These are phyloP conservation scores for Grigorovia transvaalensis DNA, from an alignment of 805 yeast genomes.

Conservation along the genomic window DNA sequence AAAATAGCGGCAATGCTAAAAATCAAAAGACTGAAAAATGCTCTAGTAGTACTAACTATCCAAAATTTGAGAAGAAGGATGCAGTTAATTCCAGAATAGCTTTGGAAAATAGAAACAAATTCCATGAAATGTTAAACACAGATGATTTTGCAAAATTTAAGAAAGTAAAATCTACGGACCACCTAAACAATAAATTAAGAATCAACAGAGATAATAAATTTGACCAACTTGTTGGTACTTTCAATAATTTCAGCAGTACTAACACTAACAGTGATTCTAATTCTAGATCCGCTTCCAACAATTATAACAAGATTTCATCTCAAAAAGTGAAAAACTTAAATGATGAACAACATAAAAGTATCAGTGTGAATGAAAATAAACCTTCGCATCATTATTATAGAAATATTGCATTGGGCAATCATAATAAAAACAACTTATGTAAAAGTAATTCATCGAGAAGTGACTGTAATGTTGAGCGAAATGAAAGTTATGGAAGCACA, in stretches of 20 bases:
- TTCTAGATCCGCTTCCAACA: neutral
- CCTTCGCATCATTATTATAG: conserved; percentile 1
- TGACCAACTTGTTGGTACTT: neutral
- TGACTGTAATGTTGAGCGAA: neutral
- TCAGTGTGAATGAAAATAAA: conserved; percentile 3
- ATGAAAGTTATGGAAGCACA: conserved; percentile 5
- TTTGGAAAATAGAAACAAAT: neutral
- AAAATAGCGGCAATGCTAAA: too few relatives aligned
- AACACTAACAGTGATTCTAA: neutral
- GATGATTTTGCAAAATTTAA: neutral
- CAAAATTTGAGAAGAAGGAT: neutral
- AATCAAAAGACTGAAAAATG: too few relatives aligned
- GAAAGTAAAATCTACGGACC: neutral
- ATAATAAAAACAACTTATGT: neutral
- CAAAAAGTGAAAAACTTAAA: neutral
- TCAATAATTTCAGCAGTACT: neutral
- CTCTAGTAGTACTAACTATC: too few relatives aligned
- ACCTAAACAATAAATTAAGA: neutral
- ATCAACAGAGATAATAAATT: too few relatives aligned
- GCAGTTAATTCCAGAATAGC: neutral
- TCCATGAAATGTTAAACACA: neutral
- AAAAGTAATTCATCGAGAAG: neutral
- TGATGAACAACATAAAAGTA: neutral
- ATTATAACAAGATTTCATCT: neutral
- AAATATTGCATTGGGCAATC: neutral